Evolutionary conservation across 2,329 filamentous ascomycete species (phyloP), one percentile per base, ranked within the genome.

Genomic region (Fusarium globosum): DNA sequence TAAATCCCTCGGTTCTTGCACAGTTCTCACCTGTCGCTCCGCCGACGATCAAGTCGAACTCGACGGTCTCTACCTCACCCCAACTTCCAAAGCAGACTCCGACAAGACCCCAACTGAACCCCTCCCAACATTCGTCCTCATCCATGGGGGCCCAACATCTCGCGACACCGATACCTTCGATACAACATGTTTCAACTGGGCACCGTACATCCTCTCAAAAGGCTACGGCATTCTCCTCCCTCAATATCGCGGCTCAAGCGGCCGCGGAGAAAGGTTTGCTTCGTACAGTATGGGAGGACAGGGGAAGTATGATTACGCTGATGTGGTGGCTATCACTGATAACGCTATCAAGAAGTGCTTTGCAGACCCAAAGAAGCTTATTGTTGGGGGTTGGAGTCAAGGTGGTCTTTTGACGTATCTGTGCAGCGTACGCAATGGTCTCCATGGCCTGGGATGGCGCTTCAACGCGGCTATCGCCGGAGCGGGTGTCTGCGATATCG

Each of bases 351-450:
- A 75, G 21, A 43, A 76, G 9, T 79, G 81, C 1, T 78, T 79
- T 7, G 79, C 80, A 0, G 78, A 85, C 36, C 41, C 69, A 1
- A 53, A 79, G 5, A 77, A 75, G 5, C 69, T 85, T 2, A 71
- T 82, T 3, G 80, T 83, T 1, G 81, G 80, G 4, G 83, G 83
- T 1, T 82, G 77, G 76, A 80, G 78, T 28, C 82, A 84, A 67
- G 83, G 83, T 15, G 83, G 83, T 4, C 81, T 80, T 20, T 68
- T 85, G 1, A 76, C 80, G 6, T 84, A 82, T 68, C 77, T 85
- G 3, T 78, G 77, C 35, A 75, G 77, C 30, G 81, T 81, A 6
- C 79, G 82, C 20, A 83, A 84, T 61, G 81, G 81, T 10, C 64
- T 75, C 2, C 76, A 81, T 58, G 74, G 64, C 2, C 69, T 75